phyloP scores from a whole-genome alignment of 768 basidiomycete genomes.

The Mrakia frigida region DNA sequence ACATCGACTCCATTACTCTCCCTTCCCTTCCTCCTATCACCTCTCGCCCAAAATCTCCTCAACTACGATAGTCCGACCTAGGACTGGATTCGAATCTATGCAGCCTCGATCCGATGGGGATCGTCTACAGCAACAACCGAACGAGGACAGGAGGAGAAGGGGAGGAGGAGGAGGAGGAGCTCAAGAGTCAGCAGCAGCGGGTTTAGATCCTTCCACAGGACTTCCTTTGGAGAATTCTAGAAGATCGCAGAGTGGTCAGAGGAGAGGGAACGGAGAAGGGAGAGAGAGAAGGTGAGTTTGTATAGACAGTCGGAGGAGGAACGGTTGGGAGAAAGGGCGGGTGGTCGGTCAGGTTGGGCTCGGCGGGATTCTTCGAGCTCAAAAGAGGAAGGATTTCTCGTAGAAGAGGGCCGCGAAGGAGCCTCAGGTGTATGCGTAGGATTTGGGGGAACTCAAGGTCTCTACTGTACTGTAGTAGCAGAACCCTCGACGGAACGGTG shows the following conservation, averaged over 20 bases:
- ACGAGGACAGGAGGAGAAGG: background rate
- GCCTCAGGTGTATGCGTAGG: background rate
- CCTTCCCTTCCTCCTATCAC: too few relatives aligned
- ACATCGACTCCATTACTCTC: too few relatives aligned
- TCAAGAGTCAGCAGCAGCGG: too few relatives aligned
- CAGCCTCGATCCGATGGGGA: background rate
- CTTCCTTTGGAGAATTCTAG: too few relatives aligned
- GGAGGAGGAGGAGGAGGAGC: too few relatives aligned
- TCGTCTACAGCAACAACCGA: background rate
- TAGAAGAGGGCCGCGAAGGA: background rate
- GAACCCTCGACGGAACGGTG: too few relatives aligned
- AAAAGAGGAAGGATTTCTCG: background rate
- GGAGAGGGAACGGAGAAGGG: background rate
- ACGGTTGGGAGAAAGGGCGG: too few relatives aligned
- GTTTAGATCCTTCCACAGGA: too few relatives aligned
- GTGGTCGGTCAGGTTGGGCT: background rate
- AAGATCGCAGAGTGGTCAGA: background rate
- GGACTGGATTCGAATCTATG: background rate
- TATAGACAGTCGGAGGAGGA: background rate
- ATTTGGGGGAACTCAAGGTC: too few relatives aligned
- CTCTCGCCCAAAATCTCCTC: background rate
- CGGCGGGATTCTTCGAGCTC: background rate
- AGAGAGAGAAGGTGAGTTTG: constrained; percentile 5
- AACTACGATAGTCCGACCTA: background rate
- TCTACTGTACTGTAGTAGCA: too few relatives aligned